Conservation (phyloP, 139 green algal species). For the Asterochloris erici region DNA sequence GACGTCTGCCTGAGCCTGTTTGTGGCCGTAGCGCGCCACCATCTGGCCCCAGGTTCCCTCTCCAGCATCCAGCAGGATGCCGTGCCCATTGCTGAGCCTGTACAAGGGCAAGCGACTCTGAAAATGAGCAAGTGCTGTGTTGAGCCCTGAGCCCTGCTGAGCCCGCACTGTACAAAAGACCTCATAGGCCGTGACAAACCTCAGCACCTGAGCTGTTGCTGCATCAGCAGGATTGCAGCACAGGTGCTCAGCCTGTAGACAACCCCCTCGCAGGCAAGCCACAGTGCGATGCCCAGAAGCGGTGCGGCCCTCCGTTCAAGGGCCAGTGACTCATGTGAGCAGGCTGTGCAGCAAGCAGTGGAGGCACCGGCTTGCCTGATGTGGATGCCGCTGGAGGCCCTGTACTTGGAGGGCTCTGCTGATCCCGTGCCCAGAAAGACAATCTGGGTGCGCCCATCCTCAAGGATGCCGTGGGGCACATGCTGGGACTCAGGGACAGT, state of each 20-base stretch:
- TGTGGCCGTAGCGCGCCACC: slow-evolving; percentile 35
- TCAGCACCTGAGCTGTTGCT: too few species aligned
- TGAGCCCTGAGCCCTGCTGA: too few species aligned
- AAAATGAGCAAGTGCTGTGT: too few species aligned
- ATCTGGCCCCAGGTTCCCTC: slow-evolving; percentile 67
- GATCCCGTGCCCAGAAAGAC: slow-evolving; percentile 80
- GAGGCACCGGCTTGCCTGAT: slow-evolving; percentile 13
- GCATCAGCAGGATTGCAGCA: too few species aligned
- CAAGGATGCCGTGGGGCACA: background rate
- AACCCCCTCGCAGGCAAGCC: too few species aligned
- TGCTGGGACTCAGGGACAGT: too few species aligned
- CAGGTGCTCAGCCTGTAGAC: too few species aligned
- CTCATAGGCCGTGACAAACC: too few species aligned
- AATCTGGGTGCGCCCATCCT: slow-evolving; percentile 24
- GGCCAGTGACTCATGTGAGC: background rate
- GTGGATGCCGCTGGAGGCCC: slow-evolving; percentile 56
- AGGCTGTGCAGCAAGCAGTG: background rate
- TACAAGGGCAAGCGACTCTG: background rate
- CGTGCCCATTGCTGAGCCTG: slow-evolving; percentile 28
- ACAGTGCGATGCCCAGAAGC: background rate
- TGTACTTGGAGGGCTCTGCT: slow-evolving; percentile 82
- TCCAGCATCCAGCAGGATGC: slow-evolving; percentile 74
- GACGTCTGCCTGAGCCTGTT: background rate
- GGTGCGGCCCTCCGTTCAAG: background rate
- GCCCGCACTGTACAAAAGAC: too few species aligned